Evolutionary conservation across 306 rosid species (phyloP), one percentile per base, ranked within the genome.

Genomic region (Sphenostylis stenocarpa): DNA sequence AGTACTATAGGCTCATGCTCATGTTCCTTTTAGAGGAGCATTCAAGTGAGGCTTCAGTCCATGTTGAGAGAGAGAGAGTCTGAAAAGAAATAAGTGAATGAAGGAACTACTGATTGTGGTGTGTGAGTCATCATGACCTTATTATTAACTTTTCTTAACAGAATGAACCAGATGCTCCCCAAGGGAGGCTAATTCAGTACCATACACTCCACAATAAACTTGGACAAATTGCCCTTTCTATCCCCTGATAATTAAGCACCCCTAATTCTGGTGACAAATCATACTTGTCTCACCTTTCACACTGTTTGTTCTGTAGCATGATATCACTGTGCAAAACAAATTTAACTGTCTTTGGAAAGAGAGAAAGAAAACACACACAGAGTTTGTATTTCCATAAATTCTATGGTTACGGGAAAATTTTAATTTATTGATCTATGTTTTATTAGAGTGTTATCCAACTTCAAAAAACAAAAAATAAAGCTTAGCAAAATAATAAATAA

Each of bases 21-120:
- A 45, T 86, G 95, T 88, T 82, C 86, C 85, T 80, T 80, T 76
- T 56, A 65, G 89, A 86, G 88, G 85, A 85, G 92, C 88, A 86
- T 90, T 84, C 86, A 87, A 73, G 77, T 80, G 77, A 68, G 83
- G 81, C 57, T 79, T 65, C 86, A 84, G 87, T 82, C 67, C 82
- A 72, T 65, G 81, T 80, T 58, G 67, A 68, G 76, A 77, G 67
- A 70, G 78, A 79, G 78, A 71, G 77, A 43, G 24, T 68, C 73
- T 77, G 67, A 75, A 52, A 72, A 44, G 67, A 56, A 71, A 55
- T 49, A 63, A 68, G 52, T 68, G 79, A 75, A 64, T 55, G 66
- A 64, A 73, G 48, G 60, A 80, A 64, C 61, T 21, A 76, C 80
- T 82, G 83, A 77, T 73, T 51, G 65, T 67, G 15, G 45, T 65